Evolutionary conservation across 441 rosid genomes (phyloP), one percentile per base, ranked within the genome.

Genomic region (Gossypium schwendimanii): DNA sequence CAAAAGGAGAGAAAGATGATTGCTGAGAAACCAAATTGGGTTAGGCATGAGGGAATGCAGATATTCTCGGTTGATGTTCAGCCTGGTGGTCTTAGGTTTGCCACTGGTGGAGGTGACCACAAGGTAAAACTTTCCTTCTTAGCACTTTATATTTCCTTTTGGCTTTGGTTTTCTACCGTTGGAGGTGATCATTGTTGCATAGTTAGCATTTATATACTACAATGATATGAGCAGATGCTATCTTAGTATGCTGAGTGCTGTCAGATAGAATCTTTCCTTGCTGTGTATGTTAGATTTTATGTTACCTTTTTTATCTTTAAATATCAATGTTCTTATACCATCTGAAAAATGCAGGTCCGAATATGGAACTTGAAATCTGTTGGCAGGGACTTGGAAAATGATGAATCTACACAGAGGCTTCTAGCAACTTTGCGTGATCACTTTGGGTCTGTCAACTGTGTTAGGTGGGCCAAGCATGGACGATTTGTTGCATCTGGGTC

Each of bases 91-190:
- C 91, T 82, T 71, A 81, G 99, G 88, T 93, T 95, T 80, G 98
- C 98, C 61, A 93, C 99, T 50, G 98, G 99, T 68, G 99, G 98
- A 75, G 98, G 99, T 70, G 98, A 96, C 85, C 96, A 93, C 83
- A 96, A 96, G 99, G 99, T 58, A 58, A 55, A 49, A 55, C 14
- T 52, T 59, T 53, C 70, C 58, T 33, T 55, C 60, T 20, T 67
- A n/a, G 24, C 57, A 52, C 4, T 52, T 17, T 1, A 44, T 11
- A 44, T 44, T 44, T 28, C 33, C 33, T 28, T 44, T 44, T 12
- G 5, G 17, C 5, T 14, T 47, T 45, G 24, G 15, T 0, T 23
- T 23, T 52, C 39, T 9, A 15, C 58, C 20, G 69, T 3, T 64
- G 33, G 54, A 63, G 53, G 11, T 41, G 53, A 20, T 44, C 33